Base-by-base conservation (phyloP, 257 asterid species). In the Anisodus tanguticus region DNA sequence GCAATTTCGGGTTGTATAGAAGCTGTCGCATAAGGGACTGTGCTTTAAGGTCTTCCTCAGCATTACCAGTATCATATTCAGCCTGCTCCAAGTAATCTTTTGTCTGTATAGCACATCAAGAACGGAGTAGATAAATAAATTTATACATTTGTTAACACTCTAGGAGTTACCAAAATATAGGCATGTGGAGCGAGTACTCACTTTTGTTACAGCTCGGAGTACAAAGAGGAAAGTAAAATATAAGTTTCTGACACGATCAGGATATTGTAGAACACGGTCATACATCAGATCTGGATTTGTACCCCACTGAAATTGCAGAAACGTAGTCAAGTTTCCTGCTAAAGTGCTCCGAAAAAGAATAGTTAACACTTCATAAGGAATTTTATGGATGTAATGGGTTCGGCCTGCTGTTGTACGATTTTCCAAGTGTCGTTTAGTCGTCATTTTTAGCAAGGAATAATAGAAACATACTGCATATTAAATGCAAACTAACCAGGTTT, bases 151-250 rank as follows among this genome's bases (percentile, higher is more conserved):
- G n/a, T 8, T 22, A 49, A 39, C 49, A 68, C 37, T 69, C 59
- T 57, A 72, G 49, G 63, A 85, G 87, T 49, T 39, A n/a, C 8
- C 57, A 84, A 41, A 77, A 57, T n/a, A 31, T 12, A 70, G 35
- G 71, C 83, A 58, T 62, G 47, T 81, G 81, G 51, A 67, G 69
- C 9, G 43, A 80, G 74, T 54, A 77, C 95, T 90, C 88, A 95
- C 98, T 90, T 95, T 94, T 84, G 97, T 91, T 85, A 92, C 98
- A 71, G 99, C 99, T 82, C 99, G 91, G 86, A 95, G 97, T 83
- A 95, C 99, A 89, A 95, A 95, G 90, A 95, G 92, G 93, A 91
- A 95, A 16, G 98, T 92, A 90, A 95, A 95, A 90, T 95, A 95
- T 87, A 95, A 89, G 89, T 95, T 95, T 86, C 92, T 83, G 86